Evolutionary conservation across 495 filamentous ascomycete genomes (phyloP).

Genomic region (Antarctomyces pellizariae): DNA sequence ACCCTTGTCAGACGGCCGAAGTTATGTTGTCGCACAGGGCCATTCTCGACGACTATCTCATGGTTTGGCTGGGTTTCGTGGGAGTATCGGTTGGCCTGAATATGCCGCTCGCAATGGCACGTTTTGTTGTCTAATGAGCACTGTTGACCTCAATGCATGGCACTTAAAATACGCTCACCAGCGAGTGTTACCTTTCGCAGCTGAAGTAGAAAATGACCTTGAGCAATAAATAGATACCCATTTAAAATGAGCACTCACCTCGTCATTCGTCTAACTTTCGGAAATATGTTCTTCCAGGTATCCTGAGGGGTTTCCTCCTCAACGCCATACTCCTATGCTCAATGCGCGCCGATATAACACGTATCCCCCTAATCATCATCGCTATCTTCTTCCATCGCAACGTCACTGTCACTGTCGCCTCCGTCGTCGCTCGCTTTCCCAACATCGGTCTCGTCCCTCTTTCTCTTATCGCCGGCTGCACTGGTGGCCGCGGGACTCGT

Average conservation of each 20-base stretch:
- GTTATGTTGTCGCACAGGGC: slow-evolving; percentile 36
- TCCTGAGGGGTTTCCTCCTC: too few relatives aligned
- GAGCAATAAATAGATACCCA: too few relatives aligned
- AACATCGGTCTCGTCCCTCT: slow-evolving; percentile 43
- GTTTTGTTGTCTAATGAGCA: too few relatives aligned
- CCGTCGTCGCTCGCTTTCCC: too few relatives aligned
- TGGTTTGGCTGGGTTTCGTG: slow-evolving; percentile 59
- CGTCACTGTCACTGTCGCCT: slow-evolving; percentile 35
- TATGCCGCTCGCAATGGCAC: slow-evolving; percentile 34
- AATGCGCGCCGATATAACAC: slow-evolving; percentile 2
- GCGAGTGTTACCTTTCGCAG: too few relatives aligned
- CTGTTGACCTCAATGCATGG: too few relatives aligned
- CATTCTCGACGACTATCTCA: slow-evolving; percentile 41
- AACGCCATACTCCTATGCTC: slow-evolving; percentile 5
- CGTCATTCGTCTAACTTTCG: too few relatives aligned
- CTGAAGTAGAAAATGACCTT: slow-evolving; percentile 1
- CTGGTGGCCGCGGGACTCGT: slow-evolving; percentile 18
- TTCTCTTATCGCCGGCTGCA: slow-evolving; percentile 33
- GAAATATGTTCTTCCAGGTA: too few relatives aligned
- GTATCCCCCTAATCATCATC: slow-evolving; percentile 24
- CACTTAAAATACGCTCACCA: too few relatives aligned
- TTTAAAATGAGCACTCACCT: too few relatives aligned
- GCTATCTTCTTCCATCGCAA: slow-evolving; percentile 50
- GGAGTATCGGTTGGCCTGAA: slow-evolving; percentile 49
- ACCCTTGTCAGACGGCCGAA: slow-evolving; percentile 69